phyloP scores from a whole-genome alignment of 2,329 filamentous ascomycete genomes.

The Exophiala calicioides region DNA sequence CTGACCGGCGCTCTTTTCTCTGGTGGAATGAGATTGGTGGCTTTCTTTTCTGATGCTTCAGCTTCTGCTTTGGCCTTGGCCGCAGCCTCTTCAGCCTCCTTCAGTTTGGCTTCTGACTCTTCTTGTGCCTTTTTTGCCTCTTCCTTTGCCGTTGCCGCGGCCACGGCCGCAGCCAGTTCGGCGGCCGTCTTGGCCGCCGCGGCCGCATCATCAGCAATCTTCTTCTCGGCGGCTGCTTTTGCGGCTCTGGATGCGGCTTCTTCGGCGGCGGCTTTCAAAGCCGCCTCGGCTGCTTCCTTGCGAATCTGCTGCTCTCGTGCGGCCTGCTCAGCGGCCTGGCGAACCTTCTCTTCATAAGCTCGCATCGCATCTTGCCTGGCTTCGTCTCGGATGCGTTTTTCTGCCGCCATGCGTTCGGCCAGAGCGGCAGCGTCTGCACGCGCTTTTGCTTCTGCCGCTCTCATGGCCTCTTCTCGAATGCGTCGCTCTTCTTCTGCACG shows the following conservation, averaged over 20 bases:
- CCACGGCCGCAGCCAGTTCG: slow-evolving; percentile 39
- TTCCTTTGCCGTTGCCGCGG: slow-evolving; percentile 35
- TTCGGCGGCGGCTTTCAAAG: slow-evolving; percentile 47
- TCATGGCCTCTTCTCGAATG: slow-evolving; percentile 35
- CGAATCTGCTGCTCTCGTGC: slow-evolving; percentile 30
- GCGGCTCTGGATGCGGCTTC: slow-evolving; percentile 49
- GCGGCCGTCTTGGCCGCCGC: slow-evolving; percentile 42
- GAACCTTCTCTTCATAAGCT: slow-evolving; percentile 26
- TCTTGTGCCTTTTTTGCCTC: slow-evolving; percentile 36
- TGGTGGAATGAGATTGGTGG: slow-evolving; percentile 46
- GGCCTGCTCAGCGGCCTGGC: slow-evolving; percentile 26
- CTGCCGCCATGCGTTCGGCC: slow-evolving; percentile 45
- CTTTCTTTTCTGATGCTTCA: slow-evolving; percentile 35
- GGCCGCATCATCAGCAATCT: slow-evolving; percentile 42
- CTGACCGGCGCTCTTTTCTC: slow-evolving; percentile 72
- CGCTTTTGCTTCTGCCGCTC: slow-evolving; percentile 27
- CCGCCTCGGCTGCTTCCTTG: slow-evolving; percentile 47
- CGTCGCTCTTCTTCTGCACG: slow-evolving; percentile 36
- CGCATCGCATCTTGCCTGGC: slow-evolving; percentile 27
- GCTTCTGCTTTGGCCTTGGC: slow-evolving; percentile 34
- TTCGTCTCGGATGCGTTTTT: slow-evolving; percentile 34
- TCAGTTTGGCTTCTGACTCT: slow-evolving; percentile 38
- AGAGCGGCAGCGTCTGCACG: slow-evolving; percentile 34
- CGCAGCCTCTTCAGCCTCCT: slow-evolving; percentile 36
- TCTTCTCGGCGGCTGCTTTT: slow-evolving; percentile 39